Conservation (phyloP, 2,329 filamentous ascomycete genomes). For the Hymenoscyphus salicellus region DNA sequence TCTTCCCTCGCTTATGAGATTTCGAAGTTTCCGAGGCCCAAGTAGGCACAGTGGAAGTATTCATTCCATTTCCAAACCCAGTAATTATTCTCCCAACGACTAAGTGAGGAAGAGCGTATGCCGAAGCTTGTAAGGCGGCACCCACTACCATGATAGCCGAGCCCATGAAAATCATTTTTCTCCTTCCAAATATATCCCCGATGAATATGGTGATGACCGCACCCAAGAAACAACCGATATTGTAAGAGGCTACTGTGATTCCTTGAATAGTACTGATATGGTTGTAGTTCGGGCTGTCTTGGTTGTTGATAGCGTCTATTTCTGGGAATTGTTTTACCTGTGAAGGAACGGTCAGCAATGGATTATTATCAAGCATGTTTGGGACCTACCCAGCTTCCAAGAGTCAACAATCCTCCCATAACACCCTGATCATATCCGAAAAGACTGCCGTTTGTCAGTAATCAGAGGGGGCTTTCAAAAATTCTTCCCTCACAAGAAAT, state of each 20-base stretch:
- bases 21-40: constrained; percentile 61
- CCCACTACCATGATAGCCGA: constrained; percentile 58
- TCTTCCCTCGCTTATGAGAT: constrained; percentile 55
- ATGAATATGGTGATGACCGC: constrained; percentile 47
- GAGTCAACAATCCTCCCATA: constrained; percentile 45
- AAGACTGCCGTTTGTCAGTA: constrained; percentile 24
- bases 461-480: constrained; percentile 19
- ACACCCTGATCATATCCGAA: constrained; percentile 51
- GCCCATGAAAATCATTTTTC: constrained; percentile 54
- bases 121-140: constrained; percentile 43
- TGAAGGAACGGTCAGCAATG: not conserved
- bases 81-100: constrained; percentile 51
- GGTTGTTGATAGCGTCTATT: constrained; percentile 45
- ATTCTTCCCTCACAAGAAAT: constrained; percentile 59
- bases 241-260: constrained; percentile 55
- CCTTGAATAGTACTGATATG: constrained; percentile 38
- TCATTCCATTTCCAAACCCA: constrained; percentile 51
- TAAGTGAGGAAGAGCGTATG: constrained; percentile 49
- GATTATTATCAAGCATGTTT: not conserved
- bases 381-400: constrained; percentile 40
- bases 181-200: constrained; percentile 57
- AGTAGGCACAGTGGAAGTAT: constrained; percentile 50
- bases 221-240: constrained; percentile 57
- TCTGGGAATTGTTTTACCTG: constrained; percentile 49
- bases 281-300: constrained; percentile 23